These are phyloP conservation scores for Sechiopsis laciniata DNA, from an alignment of 306 rosid species.

Conservation along the genomic window DNA sequence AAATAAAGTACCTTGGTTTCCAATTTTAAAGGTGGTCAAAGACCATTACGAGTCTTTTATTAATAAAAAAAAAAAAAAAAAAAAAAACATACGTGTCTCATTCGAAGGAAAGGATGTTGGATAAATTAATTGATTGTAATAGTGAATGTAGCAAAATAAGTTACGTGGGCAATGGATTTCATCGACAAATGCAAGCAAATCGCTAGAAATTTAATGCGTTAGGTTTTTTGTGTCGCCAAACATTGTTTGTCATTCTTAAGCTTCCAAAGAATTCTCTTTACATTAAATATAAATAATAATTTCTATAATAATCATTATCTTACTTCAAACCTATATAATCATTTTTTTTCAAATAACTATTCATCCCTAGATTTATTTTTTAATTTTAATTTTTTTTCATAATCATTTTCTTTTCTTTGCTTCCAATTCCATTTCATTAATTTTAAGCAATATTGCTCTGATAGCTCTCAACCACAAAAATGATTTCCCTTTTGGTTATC, in stretches of 20 bases:
- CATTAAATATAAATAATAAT: no score
- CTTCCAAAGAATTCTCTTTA: neutral
- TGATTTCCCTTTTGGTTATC: no score
- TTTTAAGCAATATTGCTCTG: no score
- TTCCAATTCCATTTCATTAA: neutral
- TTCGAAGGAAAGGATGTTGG: neutral
- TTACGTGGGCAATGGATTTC: neutral
- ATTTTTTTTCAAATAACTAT: no score
- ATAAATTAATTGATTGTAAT: neutral
- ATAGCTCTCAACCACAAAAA: no score
- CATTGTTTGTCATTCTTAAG: neutral
- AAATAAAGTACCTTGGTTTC: neutral
- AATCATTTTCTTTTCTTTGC: no score
- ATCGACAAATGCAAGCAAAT: slow-evolving; percentile 2
- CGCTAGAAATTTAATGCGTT: neutral
- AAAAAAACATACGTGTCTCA: neutral
- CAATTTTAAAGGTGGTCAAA: neutral
- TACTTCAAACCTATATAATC: no score
- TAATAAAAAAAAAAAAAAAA: no score
- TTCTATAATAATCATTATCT: no score
- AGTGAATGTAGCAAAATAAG: neutral
- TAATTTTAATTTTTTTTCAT: no score
- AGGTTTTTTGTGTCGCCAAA: neutral
- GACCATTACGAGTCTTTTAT: neutral
- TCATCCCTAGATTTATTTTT: no score